Conservation (phyloP, 768 basidiomycete species). For the Pisolithus tinctorius region DNA sequence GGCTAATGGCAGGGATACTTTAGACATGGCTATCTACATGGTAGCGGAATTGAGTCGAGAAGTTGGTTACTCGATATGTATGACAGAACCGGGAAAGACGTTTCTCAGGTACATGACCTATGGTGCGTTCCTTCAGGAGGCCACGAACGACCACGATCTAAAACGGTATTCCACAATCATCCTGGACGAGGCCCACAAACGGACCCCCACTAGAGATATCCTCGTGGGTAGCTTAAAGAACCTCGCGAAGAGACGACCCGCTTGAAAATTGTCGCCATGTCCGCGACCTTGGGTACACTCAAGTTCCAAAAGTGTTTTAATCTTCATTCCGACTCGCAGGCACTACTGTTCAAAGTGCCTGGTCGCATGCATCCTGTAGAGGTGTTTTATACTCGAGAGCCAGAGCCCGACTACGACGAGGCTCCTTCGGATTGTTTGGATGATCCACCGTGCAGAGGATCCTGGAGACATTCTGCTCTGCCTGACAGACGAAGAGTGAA, state of each 20-base stretch:
- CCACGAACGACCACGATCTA: constrained; percentile 94
- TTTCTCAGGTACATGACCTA: constrained; percentile 99
- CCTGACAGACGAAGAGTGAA: constrained; percentile 97
- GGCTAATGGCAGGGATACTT: background rate
- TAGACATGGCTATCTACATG: background rate
- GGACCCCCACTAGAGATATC: constrained; percentile 95
- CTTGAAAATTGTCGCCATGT: constrained; percentile 98
- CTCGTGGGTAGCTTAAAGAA: constrained; percentile 94
- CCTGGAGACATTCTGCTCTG: constrained; percentile 91
- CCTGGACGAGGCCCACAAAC: constrained; percentile 97
- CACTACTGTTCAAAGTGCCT: constrained; percentile 85
- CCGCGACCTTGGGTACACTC: constrained; percentile 91
- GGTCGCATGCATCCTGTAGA: constrained; percentile 95
- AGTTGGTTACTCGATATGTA: constrained; percentile 94
- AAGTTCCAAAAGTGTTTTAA: constrained; percentile 97
- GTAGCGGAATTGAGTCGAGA: constrained; percentile 87
- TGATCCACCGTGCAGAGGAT: constrained; percentile 96
- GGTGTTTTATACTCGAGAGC: constrained; percentile 88
- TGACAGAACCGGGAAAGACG: constrained; percentile 74
- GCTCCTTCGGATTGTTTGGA: constrained; percentile 93
- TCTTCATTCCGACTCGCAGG: constrained; percentile 34
- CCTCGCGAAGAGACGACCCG: constrained; percentile 70
- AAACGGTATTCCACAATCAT: constrained; percentile 95
- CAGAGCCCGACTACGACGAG: constrained; percentile 94
- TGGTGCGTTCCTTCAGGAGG: constrained; percentile 95